Evolutionary conservation across 306 rosid genomes (phyloP).

Genomic region (Gleditsia sinensis): DNA sequence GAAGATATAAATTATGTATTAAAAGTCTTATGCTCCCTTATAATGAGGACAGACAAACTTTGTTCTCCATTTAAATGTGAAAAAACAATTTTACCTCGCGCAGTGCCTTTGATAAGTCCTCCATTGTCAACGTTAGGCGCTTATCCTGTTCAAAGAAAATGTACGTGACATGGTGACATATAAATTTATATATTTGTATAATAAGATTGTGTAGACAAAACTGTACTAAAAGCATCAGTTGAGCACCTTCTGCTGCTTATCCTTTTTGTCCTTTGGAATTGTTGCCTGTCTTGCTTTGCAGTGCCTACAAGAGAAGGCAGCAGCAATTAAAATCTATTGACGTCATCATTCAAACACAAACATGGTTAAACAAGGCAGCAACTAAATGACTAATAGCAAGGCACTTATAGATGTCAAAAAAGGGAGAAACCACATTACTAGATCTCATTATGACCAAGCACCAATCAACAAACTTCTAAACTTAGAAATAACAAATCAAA

Average conservation of each 20-base stretch:
- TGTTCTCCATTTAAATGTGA: constrained; percentile 22
- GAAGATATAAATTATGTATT: not conserved
- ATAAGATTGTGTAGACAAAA: not conserved
- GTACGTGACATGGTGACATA: constrained; percentile 10
- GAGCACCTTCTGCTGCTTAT: constrained; percentile 89
- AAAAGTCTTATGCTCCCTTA: constrained; percentile 6
- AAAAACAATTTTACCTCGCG: constrained; percentile 55
- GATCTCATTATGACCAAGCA: constrained; percentile 17
- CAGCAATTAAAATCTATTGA: constrained; percentile 31
- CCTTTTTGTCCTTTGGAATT: constrained; percentile 89
- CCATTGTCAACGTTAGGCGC: constrained; percentile 80
- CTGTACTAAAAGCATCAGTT: not conserved
- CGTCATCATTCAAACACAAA: constrained; percentile 15
- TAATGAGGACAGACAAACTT: constrained; percentile 5
- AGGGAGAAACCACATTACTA: not conserved
- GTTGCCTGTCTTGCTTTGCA: constrained; percentile 89
- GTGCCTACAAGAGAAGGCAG: constrained; percentile 57
- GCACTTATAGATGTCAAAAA: constrained; percentile 17
- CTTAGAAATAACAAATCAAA: not conserved
- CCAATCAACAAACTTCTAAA: not conserved
- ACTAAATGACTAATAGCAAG: constrained; percentile 5
- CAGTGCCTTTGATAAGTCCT: constrained; percentile 78
- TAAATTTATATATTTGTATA: no score
- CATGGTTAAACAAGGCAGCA: constrained; percentile 2
- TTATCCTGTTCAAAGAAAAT: constrained; percentile 67